phyloP scores from a whole-genome alignment of 805 yeast genomes.

The Candida oleophila region DNA sequence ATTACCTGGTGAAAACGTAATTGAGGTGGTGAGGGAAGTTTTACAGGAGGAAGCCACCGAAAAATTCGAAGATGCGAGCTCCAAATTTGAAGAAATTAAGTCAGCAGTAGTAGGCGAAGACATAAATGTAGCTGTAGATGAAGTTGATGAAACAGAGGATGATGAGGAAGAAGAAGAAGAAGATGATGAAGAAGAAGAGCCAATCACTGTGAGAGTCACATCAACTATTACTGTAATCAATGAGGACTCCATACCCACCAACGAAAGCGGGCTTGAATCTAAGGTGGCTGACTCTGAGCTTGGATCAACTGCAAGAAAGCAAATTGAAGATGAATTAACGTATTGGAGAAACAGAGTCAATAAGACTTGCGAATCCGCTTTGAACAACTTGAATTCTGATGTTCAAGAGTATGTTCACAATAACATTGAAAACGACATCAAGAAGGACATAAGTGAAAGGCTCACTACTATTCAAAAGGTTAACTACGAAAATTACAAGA shows the following conservation, averaged over 20 bases:
- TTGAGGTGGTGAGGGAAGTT: conserved; percentile 21
- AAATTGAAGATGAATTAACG: conserved; percentile 29
- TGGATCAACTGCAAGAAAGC: conserved; percentile 7
- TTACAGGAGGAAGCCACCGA: conserved; percentile 12
- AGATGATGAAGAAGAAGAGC: conserved; percentile 14
- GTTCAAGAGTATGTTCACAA: conserved; percentile 26
- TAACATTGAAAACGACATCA: conserved; percentile 21
- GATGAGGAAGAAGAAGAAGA: conserved; percentile 4
- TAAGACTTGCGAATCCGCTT: conserved; percentile 34
- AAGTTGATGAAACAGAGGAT: neutral
- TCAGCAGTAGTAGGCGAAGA: too few relatives aligned
- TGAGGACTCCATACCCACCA: neutral
- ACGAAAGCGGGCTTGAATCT: conserved; percentile 2
- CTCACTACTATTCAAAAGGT: conserved; percentile 27
- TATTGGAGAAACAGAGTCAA: conserved; percentile 34
- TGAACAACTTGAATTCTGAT: conserved; percentile 28
- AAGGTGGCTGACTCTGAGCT: neutral
- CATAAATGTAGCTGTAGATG: too few relatives aligned
- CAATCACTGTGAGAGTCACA: conserved; percentile 20
- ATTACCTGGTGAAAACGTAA: conserved; percentile 12
- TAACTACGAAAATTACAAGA: conserved; percentile 30
- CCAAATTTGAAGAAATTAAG: neutral
- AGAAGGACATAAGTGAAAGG: conserved; percentile 21
- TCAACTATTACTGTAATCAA: conserved; percentile 21
- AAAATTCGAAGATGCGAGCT: neutral